Evolutionary conservation across 108 stramenopile species (phyloP), one percentile per base, ranked within the genome.

Genomic region (Skeletonema menzelii): DNA sequence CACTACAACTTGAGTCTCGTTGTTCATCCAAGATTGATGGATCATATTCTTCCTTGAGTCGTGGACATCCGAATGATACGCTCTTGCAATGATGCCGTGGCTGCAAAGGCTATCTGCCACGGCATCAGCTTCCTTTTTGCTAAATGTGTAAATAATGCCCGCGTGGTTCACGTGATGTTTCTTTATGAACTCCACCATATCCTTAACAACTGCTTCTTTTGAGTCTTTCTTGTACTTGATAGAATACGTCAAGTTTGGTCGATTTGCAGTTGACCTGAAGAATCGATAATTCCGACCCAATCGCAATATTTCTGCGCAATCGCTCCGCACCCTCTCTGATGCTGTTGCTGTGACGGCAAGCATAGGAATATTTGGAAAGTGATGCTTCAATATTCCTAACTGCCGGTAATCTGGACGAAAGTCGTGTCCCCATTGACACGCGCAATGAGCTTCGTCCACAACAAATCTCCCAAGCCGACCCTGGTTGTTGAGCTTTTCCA

Each of bases 321-420:
- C 97, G n/a, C 94, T 63, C 15, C 92, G 83, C 11, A 98, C 96
- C n/a, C 82, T 67, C 49, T 95, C 84, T 26, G 96, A 92, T 15
- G 98, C 94, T 5, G 95, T 95, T 26, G 94, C 88, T 7, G 91
- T 88, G 20, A 97, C 91, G 12, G 94, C 92, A 56, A 97, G 28
- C 6, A 94, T 69, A 0, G 91, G 89, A 13, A 88, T 72, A 2
- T 32, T 62, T 17, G 92, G 91, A 72, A 97, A 97, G 40, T 82
- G 81, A 3, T 71, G 72, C 63, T 95, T 92, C 58, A 98, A 76
- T 19, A 95, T 88, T 7, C 96, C 96, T 7, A 98, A 82, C 71
- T 97, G 84, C 15, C 92, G 87, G 74, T 98, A 98, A 68, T 97
- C 88, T 44, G 96, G 79, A 59, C 97, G 84, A 76, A 99, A 99